Evolutionary conservation across 192 early-diverging fungal genomes (phyloP).

Genomic region (Lunasporangiospora selenospora): DNA sequence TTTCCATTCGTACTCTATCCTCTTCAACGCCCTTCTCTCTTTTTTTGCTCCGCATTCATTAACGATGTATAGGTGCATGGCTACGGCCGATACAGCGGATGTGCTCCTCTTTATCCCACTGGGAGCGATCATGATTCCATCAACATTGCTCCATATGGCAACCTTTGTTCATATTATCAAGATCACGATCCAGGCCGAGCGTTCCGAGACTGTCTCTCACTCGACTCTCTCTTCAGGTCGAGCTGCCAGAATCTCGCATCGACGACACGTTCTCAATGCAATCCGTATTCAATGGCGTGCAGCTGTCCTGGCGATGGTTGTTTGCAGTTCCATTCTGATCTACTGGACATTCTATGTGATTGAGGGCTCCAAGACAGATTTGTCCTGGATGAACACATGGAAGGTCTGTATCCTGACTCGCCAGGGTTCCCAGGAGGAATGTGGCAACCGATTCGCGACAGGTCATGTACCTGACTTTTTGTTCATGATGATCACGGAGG

Average conservation of each 20-base stretch:
- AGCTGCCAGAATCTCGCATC: slow-evolving; percentile 43
- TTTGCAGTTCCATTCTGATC: slow-evolving; percentile 50
- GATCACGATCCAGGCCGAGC: slow-evolving; percentile 39
- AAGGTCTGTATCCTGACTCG: slow-evolving; percentile 49
- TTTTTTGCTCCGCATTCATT: background rate
- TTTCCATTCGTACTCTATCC: too few relatives aligned
- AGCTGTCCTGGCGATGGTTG: slow-evolving; percentile 46
- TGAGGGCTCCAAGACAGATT: slow-evolving; percentile 45
- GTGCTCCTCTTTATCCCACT: slow-evolving; percentile 55
- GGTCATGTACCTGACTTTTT: slow-evolving; percentile 51
- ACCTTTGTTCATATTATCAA: slow-evolving; percentile 59
- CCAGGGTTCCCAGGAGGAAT: slow-evolving; percentile 39
- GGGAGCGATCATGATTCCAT: slow-evolving; percentile 51
- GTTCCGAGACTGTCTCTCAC: slow-evolving; percentile 39
- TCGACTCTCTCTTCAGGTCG: slow-evolving; percentile 34
- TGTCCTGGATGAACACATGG: slow-evolving; percentile 47
- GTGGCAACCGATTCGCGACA: slow-evolving; percentile 25
- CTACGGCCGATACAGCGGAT: slow-evolving; percentile 16
- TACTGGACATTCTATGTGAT: slow-evolving; percentile 61
- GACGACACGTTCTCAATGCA: slow-evolving; percentile 56
- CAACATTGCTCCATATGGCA: slow-evolving; percentile 51
- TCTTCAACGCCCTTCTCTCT: too few relatives aligned
- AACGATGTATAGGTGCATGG: slow-evolving; percentile 24
- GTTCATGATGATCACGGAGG: slow-evolving; percentile 55
- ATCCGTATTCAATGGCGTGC: slow-evolving; percentile 64